A percentile compares a stretch with the other conserved stretches of the same genome.
These are phyloP conservation scores for Colletotrichum tofieldiae DNA, from an alignment of 2,329 filamentous ascomycete species.

Conservation along the genomic window DNA sequence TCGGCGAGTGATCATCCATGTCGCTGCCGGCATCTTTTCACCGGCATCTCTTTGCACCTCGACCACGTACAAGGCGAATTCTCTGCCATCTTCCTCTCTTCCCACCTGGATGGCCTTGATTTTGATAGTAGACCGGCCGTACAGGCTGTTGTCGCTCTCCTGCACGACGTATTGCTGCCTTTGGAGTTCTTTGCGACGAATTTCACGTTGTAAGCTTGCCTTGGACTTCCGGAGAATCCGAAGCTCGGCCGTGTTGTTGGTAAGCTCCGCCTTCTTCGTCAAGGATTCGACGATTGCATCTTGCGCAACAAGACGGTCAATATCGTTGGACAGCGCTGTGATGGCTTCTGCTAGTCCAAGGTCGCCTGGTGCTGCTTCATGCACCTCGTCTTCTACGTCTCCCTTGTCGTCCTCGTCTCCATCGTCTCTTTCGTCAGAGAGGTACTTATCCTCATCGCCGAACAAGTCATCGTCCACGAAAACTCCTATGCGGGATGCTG, in stretches of 20 bases:
- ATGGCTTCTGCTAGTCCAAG: constrained; percentile 95
- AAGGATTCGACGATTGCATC: constrained; percentile 93
- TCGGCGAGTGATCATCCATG: constrained; percentile 91
- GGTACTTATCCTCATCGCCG: constrained; percentile 86
- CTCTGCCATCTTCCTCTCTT: constrained; percentile 90
- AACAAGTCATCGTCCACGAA: constrained; percentile 96
- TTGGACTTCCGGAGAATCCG: constrained; percentile 95
- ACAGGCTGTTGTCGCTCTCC: constrained; percentile 97
- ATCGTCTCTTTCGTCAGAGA: constrained; percentile 89
- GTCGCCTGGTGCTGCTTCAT: constrained; percentile 95
- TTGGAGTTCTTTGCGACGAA: constrained; percentile 94
- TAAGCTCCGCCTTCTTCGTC: constrained; percentile 94
- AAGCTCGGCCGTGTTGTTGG: constrained; percentile 95
- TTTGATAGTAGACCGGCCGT: constrained; percentile 88
- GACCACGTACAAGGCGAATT: constrained; percentile 93
- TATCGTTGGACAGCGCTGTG: constrained; percentile 87
- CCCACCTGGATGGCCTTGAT: constrained; percentile 96
- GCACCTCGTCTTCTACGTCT: constrained; percentile 84
- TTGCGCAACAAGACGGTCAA: constrained; percentile 89
- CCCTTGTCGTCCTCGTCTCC: constrained; percentile 69
- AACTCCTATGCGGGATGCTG: constrained; percentile 89
- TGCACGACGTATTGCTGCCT: constrained; percentile 97
- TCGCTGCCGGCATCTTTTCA: constrained; percentile 96
- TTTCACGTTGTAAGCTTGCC: constrained; percentile 91
- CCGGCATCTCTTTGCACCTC: constrained; percentile 93